phyloP scores from a whole-genome alignment of 345 rosid species.

The Mercurialis annua region DNA sequence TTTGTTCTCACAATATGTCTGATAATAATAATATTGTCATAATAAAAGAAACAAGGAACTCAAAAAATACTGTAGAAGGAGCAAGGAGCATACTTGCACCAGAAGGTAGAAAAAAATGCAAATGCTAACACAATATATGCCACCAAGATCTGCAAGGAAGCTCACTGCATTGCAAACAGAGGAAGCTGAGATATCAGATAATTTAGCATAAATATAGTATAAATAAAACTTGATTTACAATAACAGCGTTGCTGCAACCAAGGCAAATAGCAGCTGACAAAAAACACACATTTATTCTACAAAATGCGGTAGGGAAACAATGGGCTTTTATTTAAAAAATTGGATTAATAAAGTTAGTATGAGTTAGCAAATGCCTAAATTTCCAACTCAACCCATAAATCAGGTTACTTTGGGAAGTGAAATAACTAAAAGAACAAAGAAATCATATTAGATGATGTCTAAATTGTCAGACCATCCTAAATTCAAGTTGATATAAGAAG shows the following conservation, averaged over 20 bases:
- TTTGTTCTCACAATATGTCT: background rate
- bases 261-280: background rate
- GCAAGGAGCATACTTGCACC: slow-evolving; percentile 63
- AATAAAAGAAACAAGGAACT: background rate
- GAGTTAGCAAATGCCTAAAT: background rate
- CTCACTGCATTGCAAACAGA: slow-evolving; percentile 59
- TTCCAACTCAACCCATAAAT: background rate
- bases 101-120: slow-evolving; percentile 84
- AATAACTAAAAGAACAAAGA: background rate
- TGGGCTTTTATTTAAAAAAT: background rate
- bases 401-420: background rate
- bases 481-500: no score
- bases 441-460: no score
- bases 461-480: no score
- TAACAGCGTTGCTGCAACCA: background rate
- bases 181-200: slow-evolving; percentile 2
- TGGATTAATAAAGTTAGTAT: background rate
- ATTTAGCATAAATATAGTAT: background rate
- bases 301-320: background rate
- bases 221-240: background rate
- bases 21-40: background rate
- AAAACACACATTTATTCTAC: slow-evolving; percentile 1
- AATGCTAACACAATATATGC: slow-evolving; percentile 89
- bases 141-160: slow-evolving; percentile 99
- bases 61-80: background rate